Base-by-base conservation (phyloP, 164 flowering plant species). In the Sedum album region DNA sequence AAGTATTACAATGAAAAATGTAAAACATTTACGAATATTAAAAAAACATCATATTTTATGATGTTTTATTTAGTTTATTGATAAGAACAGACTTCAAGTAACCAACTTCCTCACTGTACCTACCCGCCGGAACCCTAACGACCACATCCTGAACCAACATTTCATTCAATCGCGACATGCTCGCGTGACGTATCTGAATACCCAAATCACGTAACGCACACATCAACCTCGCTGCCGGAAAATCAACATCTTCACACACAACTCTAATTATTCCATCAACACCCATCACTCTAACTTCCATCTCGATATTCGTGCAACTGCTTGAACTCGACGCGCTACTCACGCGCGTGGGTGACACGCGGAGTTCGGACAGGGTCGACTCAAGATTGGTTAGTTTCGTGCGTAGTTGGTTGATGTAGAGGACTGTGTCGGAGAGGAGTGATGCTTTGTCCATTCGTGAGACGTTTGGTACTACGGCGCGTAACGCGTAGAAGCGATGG, bases 401-500 rank as follows among this genome's bases (percentile, higher is more conserved):
- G 57, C 78, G 83, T 6, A 91, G 81, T 48, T 87, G 84, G 36
- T 74, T 79, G 69, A 91, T 89, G 81, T 89, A 91, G 0, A 84
- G 66, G 11, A 91, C 91, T 87, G n/a, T n/a, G n/a, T n/a, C n/a
- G n/a, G n/a, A n/a, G n/a, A n/a, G n/a, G n/a, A n/a, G n/a, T n/a
- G n/a, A n/a, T n/a, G n/a, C n/a, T n/a, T n/a, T n/a, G n/a, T n/a
- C n/a, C n/a, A n/a, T n/a, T n/a, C n/a, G n/a, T n/a, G n/a, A n/a
- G n/a, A n/a, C n/a, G n/a, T n/a, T n/a, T n/a, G n/a, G n/a, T n/a
- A n/a, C n/a, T n/a, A n/a, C n/a, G n/a, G n/a, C n/a, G n/a, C n/a
- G n/a, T n/a, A n/a, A n/a, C n/a, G n/a, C n/a, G n/a, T n/a, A 91
- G 82, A 91, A 91, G 36, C 90, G 75, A 78, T 78, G 83, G 84